A percentile compares a stretch with the other conserved stretches of the same genome.
These are phyloP conservation scores for Colletotrichum incanum DNA, from an alignment of 2,329 filamentous ascomycete genomes.

Conservation along the genomic window DNA sequence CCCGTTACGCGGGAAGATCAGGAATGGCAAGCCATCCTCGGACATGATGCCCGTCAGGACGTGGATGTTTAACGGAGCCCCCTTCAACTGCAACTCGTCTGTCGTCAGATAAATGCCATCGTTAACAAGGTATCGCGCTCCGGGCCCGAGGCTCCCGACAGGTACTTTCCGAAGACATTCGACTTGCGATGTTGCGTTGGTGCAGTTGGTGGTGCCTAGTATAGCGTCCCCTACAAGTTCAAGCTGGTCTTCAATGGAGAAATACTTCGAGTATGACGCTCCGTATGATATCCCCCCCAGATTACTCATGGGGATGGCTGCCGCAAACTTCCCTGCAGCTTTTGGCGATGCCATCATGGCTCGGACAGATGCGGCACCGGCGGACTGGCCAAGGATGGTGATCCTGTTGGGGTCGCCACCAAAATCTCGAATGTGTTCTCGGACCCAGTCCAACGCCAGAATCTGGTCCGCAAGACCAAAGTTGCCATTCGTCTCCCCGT, in stretches of 20 bases:
- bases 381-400: constrained; percentile 69
- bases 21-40: constrained; percentile 71
- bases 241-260: constrained; percentile 68
- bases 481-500: constrained; percentile 64
- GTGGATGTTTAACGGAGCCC: constrained; percentile 63
- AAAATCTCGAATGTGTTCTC: constrained; percentile 66
- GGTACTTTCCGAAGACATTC: constrained; percentile 67
- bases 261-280: constrained; percentile 71
- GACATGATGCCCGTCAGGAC: constrained; percentile 70
- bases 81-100: constrained; percentile 63
- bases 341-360: constrained; percentile 65
- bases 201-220: constrained; percentile 67
- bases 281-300: constrained; percentile 66
- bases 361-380: constrained; percentile 68
- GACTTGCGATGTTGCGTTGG: constrained; percentile 63
- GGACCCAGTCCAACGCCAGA: constrained; percentile 65
- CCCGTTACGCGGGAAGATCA: constrained; percentile 52
- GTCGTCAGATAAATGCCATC: constrained; percentile 69
- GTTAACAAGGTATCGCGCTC: constrained; percentile 69
- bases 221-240: constrained; percentile 65
- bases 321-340: constrained; percentile 63
- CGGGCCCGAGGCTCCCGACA: constrained; percentile 56
- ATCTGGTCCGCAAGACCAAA: constrained; percentile 66
- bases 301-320: constrained; percentile 61
- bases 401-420: constrained; percentile 72